Percentiles rank a stretch among this genome's conserved stretches.
phyloP scores from a whole-genome alignment of 306 rosid species.

The Citrullus amarus region DNA sequence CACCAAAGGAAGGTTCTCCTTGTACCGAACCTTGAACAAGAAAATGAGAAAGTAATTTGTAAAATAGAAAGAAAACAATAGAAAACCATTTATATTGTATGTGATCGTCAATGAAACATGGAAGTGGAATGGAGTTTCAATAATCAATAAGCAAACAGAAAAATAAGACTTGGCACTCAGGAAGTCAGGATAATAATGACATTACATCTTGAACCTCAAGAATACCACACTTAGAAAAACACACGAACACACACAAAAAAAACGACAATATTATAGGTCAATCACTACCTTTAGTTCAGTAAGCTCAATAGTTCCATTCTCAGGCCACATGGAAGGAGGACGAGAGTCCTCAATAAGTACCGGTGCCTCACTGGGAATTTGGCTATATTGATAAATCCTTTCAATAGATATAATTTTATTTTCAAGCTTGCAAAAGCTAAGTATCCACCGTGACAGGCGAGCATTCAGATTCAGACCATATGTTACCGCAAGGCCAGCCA shows the following conservation, averaged over 20 bases:
- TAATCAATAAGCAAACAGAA: background rate
- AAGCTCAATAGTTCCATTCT: slow-evolving; percentile 60
- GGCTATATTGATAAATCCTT: slow-evolving; percentile 92
- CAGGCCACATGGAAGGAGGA: slow-evolving; percentile 77
- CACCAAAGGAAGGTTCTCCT: slow-evolving; percentile 83
- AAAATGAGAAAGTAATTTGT: background rate
- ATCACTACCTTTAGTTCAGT: slow-evolving; percentile 55
- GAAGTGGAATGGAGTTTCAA: background rate
- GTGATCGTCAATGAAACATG: background rate
- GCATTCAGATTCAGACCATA: slow-evolving; percentile 82
- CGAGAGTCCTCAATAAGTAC: slow-evolving; percentile 49
- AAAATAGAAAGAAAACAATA: background rate
- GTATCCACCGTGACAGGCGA: slow-evolving; percentile 87
- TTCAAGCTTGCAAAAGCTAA: slow-evolving; percentile 97
- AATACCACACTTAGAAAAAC: background rate
- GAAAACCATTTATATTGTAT: background rate
- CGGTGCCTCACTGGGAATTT: slow-evolving; percentile 76
- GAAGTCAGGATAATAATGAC: background rate
- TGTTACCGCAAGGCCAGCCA: slow-evolving; percentile 96
- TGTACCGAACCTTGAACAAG: slow-evolving; percentile 65
- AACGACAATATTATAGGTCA: slow-evolving; percentile 6
- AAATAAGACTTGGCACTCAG: background rate
- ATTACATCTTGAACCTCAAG: background rate
- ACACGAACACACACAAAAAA: background rate
- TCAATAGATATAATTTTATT: slow-evolving; percentile 91